Evolutionary conservation across 2,329 filamentous ascomycete genomes (phyloP).

Genomic region (Microthyrium microscopicum): DNA sequence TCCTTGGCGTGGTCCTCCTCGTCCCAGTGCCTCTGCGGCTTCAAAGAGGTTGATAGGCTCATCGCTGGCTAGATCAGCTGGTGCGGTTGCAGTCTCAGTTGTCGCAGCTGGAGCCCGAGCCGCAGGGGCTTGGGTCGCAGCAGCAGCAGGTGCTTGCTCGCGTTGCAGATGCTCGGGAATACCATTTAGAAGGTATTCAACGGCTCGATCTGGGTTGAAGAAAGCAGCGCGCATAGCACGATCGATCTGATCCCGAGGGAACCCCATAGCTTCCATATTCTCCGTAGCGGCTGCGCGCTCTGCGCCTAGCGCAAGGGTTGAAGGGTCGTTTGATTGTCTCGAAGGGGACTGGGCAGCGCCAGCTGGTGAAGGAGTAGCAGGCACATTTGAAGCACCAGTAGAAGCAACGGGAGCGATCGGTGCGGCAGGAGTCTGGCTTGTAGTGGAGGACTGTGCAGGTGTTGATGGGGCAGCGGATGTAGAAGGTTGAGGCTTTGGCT

Average conservation of each 20-base stretch:
- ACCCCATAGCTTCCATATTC: constrained; percentile 97
- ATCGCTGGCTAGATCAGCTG: constrained; percentile 29
- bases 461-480: constrained; percentile 41
- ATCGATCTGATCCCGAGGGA: constrained; percentile 74
- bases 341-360: constrained; percentile 26
- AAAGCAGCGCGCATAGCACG: constrained; percentile 90
- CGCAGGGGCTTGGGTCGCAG: constrained; percentile 19
- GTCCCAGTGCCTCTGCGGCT: constrained; percentile 62
- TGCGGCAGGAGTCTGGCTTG: constrained; percentile 34
- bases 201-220: constrained; percentile 91
- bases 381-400: constrained; percentile 30
- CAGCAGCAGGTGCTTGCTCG: constrained; percentile 41
- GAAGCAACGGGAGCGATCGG: constrained; percentile 39
- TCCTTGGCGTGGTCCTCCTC: constrained; percentile 26
- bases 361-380: constrained; percentile 33
- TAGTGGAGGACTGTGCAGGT: constrained; percentile 27
- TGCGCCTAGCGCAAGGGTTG: constrained; percentile 70
- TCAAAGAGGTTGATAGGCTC: constrained; percentile 80
- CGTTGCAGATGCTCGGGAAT: constrained; percentile 74
- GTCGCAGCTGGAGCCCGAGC: constrained; percentile 26
- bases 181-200: constrained; percentile 85
- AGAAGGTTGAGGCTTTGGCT: constrained; percentile 47
- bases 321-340: constrained; percentile 48
- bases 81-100: constrained; percentile 26
- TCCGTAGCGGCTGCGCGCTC: constrained; percentile 68